Conservation (phyloP, 208 protist species). For the Trichomonas gallinae region DNA sequence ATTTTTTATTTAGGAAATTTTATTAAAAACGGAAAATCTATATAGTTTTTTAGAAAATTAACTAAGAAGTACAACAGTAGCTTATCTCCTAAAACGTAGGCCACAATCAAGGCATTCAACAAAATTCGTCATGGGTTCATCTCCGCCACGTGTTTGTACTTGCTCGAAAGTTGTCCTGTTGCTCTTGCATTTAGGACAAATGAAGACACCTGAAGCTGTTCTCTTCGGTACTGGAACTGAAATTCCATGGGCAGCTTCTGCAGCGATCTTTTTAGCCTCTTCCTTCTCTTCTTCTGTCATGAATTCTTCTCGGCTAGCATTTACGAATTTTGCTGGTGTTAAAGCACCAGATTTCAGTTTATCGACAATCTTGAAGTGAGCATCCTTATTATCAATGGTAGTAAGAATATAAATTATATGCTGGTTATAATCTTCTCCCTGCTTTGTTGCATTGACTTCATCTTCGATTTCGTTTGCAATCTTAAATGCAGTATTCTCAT, state of each 20-base stretch:
- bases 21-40: too few relatives aligned
- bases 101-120: constrained; percentile 45
- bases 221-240: background rate
- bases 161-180: constrained; percentile 43
- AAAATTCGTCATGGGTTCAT: constrained; percentile 56
- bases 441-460: background rate
- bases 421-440: background rate
- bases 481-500: background rate
- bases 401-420: background rate
- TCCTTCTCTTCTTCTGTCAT: background rate
- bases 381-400: background rate
- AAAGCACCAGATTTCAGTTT: background rate
- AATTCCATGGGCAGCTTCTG: background rate
- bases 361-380: background rate
- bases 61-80: background rate
- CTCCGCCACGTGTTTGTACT: constrained; percentile 50
- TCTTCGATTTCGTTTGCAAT: background rate
- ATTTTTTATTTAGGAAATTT: too few relatives aligned
- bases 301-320: background rate
- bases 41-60: too few relatives aligned
- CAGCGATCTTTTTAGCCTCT: too few relatives aligned
- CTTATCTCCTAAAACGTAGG: constrained; percentile 38
- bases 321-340: background rate
- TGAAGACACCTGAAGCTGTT: constrained; percentile 35
- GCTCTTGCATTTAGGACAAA: constrained; percentile 50